phyloP scores from a whole-genome alignment of 2,329 filamentous ascomycete species.

The Fusarium haematococcum region DNA sequence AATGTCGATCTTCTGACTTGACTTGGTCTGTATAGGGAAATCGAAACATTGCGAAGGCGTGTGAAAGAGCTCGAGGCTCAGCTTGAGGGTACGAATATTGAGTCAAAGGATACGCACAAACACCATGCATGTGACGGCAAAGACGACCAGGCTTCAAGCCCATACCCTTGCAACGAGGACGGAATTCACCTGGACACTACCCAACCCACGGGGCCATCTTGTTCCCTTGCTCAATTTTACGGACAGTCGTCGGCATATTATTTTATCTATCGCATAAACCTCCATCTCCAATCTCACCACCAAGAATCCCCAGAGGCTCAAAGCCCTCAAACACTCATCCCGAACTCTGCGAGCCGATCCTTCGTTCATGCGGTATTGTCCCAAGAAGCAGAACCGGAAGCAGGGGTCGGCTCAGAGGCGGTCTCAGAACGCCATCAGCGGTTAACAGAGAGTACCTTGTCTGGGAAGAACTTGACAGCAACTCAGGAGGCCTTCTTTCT shows the following conservation, averaged over 20 bases:
- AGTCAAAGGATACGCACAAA: background rate
- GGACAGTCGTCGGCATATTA: background rate
- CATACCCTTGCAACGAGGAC: background rate
- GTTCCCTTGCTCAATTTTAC: background rate
- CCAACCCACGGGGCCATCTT: background rate
- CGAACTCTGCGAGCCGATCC: background rate
- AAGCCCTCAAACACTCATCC: background rate
- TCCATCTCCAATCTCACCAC: background rate
- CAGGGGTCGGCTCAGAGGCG: background rate
- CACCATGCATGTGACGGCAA: background rate
- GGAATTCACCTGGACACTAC: background rate
- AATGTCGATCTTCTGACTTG: background rate
- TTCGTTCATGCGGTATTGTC: background rate
- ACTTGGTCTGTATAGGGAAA: background rate
- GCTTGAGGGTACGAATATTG: background rate
- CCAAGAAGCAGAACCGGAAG: background rate
- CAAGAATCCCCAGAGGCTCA: background rate
- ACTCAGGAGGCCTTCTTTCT: conserved; percentile 60
- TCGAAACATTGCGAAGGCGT: background rate
- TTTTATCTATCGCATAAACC: background rate
- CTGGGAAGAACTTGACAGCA: conserved; percentile 41
- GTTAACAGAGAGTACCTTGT: background rate
- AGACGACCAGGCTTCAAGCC: background rate
- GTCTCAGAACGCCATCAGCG: background rate
- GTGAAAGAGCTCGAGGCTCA: background rate